Conservation (phyloP, 257 asterid species). For the Rauvolfia tetraphylla region DNA sequence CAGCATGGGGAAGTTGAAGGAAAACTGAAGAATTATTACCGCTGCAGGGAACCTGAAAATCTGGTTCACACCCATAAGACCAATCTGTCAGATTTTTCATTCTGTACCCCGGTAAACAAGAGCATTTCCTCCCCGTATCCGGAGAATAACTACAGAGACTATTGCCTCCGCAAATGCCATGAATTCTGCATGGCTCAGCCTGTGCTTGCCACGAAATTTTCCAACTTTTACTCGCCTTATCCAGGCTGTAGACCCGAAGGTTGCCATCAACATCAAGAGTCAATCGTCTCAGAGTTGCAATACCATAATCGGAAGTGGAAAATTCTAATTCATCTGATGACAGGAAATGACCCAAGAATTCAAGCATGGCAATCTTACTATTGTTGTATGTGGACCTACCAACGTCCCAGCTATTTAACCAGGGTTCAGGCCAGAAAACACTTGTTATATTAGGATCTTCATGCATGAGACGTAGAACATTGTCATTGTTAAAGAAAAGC, state of each 20-base stretch:
- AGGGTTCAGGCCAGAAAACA: conserved; percentile 35
- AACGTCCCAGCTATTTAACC: conserved; percentile 22
- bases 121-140: conserved; percentile 21
- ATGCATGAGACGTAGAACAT: conserved; percentile 25
- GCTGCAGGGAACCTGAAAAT: conserved; percentile 22
- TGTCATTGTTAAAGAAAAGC: conserved; percentile 32
- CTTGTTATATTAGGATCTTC: conserved; percentile 27
- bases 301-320: conserved; percentile 21
- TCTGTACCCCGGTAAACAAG: conserved; percentile 36
- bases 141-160: conserved; percentile 26
- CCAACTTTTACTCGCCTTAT: conserved; percentile 22
- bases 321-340: conserved; percentile 20
- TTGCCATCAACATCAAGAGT: conserved; percentile 36
- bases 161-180: conserved; percentile 43
- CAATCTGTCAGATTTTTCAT: conserved; percentile 31
- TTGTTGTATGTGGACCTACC: conserved; percentile 28
- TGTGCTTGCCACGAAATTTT: conserved; percentile 34
- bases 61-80: conserved; percentile 38
- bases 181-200: conserved; percentile 22
- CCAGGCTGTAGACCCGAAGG: conserved; percentile 32
- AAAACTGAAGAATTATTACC: conserved; percentile 8
- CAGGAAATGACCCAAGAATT: conserved; percentile 19
- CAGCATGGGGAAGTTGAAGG: conserved; percentile 21
- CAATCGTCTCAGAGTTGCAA: conserved; percentile 22
- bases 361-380: conserved; percentile 21